Evolutionary conservation across 2,329 filamentous ascomycete species (phyloP).

Genomic region (Trichoderma atroviride): DNA sequence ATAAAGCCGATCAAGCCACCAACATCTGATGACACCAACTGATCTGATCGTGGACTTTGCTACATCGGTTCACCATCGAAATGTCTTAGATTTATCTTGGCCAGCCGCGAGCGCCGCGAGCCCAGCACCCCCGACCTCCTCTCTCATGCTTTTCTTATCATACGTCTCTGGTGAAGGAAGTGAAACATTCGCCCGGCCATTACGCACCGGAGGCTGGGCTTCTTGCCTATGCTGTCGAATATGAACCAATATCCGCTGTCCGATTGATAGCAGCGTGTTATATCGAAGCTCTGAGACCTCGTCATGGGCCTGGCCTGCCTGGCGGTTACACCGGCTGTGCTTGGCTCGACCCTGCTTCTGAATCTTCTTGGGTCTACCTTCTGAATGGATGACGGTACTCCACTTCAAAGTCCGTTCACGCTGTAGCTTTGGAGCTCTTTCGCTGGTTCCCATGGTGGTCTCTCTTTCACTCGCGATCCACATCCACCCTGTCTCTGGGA

Average conservation of each 20-base stretch:
- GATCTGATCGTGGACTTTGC: conserved; percentile 14
- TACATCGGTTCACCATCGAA: conserved; percentile 17
- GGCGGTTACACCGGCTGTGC: conserved; percentile 13
- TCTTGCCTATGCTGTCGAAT: not conserved
- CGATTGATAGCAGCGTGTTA: conserved; percentile 4
- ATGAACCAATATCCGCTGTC: not conserved
- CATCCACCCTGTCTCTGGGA: conserved; percentile 1
- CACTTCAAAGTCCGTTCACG: conserved; percentile 13
- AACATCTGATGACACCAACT: conserved; percentile 19
- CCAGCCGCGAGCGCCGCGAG: not conserved
- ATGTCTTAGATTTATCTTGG: conserved; percentile 23
- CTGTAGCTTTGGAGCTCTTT: conserved; percentile 5
- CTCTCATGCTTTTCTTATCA: not conserved
- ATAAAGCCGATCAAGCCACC: conserved; percentile 19
- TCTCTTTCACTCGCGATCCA: not conserved
- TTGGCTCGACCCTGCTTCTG: conserved; percentile 17
- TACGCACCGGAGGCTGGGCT: not conserved
- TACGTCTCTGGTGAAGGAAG: not conserved
- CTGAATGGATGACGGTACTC: conserved; percentile 15
- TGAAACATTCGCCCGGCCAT: conserved; percentile 12
- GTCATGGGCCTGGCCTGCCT: conserved; percentile 4
- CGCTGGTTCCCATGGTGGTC: not conserved
- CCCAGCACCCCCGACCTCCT: conserved; percentile 17
- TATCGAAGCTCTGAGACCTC: conserved; percentile 5
- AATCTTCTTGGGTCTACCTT: not conserved